Evolutionary conservation across 2,329 filamentous ascomycete species (phyloP).

Genomic region (Colletotrichum nymphaeae): DNA sequence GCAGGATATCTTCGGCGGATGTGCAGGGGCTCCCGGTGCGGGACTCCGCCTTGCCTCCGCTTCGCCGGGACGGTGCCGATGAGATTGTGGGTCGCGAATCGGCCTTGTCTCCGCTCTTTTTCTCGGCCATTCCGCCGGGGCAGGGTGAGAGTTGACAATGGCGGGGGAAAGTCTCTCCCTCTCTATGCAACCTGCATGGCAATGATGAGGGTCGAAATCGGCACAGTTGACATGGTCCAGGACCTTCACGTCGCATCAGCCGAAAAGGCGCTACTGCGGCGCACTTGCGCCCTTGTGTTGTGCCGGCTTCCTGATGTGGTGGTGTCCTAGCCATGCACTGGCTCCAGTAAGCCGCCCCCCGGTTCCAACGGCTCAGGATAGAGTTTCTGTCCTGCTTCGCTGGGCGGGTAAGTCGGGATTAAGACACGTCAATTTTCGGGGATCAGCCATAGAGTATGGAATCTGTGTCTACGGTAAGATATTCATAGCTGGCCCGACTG

Average conservation of each 20-base stretch:
- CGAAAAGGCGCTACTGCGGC: not conserved
- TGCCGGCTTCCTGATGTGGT: not conserved
- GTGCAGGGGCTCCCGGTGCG: not conserved
- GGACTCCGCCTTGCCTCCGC: constrained; percentile 5
- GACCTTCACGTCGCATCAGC: not conserved
- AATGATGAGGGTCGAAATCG: not conserved
- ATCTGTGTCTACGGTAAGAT: not conserved
- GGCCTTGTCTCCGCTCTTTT: not conserved
- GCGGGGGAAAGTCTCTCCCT: not conserved
- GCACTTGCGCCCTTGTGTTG: not conserved
- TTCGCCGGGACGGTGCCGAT: constrained; percentile 13
- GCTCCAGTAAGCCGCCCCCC: not conserved
- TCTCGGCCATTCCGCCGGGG: not conserved
- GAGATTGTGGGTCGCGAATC: not conserved
- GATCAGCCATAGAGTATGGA: not conserved
- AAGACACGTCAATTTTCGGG: not conserved
- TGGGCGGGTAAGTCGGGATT: constrained; percentile 7
- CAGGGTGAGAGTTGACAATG: not conserved
- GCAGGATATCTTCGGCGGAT: not conserved
- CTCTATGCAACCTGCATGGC: not conserved
- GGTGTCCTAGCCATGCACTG: not conserved
- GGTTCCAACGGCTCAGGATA: constrained; percentile 3
- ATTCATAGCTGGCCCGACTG: not conserved
- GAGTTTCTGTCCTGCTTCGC: not conserved
- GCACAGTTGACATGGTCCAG: not conserved